A percentile compares a stretch with the other conserved stretches of the same genome.
phyloP scores from a whole-genome alignment of 257 asterid species.

The Solanum stenotomum region DNA sequence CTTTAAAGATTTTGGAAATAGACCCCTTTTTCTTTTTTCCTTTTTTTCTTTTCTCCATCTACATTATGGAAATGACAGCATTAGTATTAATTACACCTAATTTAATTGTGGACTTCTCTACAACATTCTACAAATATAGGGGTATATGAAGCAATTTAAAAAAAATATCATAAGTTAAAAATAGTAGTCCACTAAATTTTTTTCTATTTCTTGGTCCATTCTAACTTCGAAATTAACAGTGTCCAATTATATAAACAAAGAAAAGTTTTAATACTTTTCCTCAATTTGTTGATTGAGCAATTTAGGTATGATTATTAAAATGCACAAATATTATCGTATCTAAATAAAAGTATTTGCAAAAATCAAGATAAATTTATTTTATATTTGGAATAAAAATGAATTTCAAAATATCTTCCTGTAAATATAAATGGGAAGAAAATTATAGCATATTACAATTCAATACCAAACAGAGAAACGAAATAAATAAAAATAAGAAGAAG shows the following conservation, averaged over 20 bases:
- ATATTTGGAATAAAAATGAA: background rate
- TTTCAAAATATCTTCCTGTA: background rate
- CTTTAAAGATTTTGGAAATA: slow-evolving; percentile 17
- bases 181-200: background rate
- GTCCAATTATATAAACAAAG: background rate
- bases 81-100: slow-evolving; percentile 6
- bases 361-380: background rate
- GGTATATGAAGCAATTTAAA: background rate
- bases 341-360: background rate
- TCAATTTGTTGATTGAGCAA: background rate
- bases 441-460: too few species aligned
- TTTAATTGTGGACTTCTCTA: background rate
- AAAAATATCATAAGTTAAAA: background rate
- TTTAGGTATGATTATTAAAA: background rate
- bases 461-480: background rate
- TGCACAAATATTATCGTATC: background rate
- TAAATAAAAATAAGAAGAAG: background rate
- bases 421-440: background rate
- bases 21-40: background rate
- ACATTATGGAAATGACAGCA: slow-evolving; percentile 11
- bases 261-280: background rate
- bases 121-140: background rate
- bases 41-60: background rate
- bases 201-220: background rate
- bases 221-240: background rate